These are phyloP conservation scores for Penicillium soppii DNA, from an alignment of 495 filamentous ascomycete genomes.

Conservation along the genomic window DNA sequence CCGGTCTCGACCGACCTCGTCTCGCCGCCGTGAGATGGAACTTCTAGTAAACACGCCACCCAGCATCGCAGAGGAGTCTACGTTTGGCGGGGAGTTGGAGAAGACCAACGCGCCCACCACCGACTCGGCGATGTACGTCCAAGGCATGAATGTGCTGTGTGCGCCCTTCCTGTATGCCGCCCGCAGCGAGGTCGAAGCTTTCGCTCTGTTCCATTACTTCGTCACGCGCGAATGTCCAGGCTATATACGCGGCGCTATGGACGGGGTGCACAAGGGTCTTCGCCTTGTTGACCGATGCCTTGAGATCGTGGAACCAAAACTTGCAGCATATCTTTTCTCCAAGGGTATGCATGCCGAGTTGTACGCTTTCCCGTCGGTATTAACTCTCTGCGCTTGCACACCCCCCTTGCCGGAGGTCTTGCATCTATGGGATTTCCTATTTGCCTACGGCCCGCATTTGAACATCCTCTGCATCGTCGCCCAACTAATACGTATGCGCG, in stretches of 20 bases:
- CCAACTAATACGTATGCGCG: constrained; percentile 86
- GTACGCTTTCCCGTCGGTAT: constrained; percentile 95
- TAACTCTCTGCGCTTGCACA: constrained; percentile 93
- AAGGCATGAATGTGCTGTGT: constrained; percentile 99
- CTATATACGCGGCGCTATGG: constrained; percentile 95
- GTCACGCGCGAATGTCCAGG: constrained; percentile 87
- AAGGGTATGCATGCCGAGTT: constrained; percentile 90
- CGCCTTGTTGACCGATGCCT: constrained; percentile 88
- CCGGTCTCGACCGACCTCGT: constrained; percentile 38
- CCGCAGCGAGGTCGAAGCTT: constrained; percentile 91
- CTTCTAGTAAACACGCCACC: constrained; percentile 42
- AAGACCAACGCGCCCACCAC: constrained; percentile 30
- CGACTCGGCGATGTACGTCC: constrained; percentile 84
- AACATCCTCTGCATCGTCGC: constrained; percentile 97
- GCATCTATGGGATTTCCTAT: constrained; percentile 95
- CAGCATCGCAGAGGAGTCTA: constrained; percentile 44
- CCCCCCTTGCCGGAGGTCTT: constrained; percentile 95
- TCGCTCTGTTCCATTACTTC: constrained; percentile 84
- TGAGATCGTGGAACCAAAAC: constrained; percentile 84
- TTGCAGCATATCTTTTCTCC: constrained; percentile 75
- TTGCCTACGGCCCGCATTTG: constrained; percentile 90
- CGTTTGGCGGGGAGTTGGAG: constrained; percentile 4
- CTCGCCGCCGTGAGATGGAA: constrained; percentile 40
- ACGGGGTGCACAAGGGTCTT: constrained; percentile 90
- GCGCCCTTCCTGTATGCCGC: constrained; percentile 96